Percentiles rank a stretch among this genome's conserved stretches.
Evolutionary conservation across 345 rosid species (phyloP).

Genomic region (Ceriops decandra): DNA sequence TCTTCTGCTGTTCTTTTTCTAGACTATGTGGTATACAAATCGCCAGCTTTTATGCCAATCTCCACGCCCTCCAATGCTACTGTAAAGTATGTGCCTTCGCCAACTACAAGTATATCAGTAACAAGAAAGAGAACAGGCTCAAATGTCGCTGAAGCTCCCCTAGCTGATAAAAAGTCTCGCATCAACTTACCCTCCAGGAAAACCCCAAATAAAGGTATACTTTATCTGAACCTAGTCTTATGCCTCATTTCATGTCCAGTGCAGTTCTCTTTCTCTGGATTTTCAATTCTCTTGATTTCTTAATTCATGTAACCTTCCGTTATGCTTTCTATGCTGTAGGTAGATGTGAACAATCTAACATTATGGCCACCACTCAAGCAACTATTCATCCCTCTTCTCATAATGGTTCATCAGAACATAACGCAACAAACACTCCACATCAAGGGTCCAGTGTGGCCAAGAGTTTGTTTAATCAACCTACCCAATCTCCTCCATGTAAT

Average conservation of each 20-base stretch:
- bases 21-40: slow-evolving; percentile 37
- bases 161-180: slow-evolving; percentile 44
- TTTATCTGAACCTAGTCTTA: slow-evolving; percentile 1
- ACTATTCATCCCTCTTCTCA: slow-evolving; percentile 8
- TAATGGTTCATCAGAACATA: slow-evolving; percentile 20
- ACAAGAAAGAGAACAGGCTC: slow-evolving; percentile 49
- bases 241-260: neutral
- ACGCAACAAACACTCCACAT: slow-evolving; percentile 14
- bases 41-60: slow-evolving; percentile 38
- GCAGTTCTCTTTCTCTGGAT: neutral
- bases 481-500: slow-evolving; percentile 32
- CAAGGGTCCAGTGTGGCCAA: slow-evolving; percentile 56
- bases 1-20: slow-evolving; percentile 10
- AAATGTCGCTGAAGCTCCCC: slow-evolving; percentile 33
- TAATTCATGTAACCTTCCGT: neutral
- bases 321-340: neutral
- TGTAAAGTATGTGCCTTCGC: slow-evolving; percentile 26
- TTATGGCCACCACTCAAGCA: neutral
- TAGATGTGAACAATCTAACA: slow-evolving; percentile 9
- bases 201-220: slow-evolving; percentile 39
- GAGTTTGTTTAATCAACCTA: slow-evolving; percentile 58
- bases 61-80: slow-evolving; percentile 29
- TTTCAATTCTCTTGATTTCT: neutral
- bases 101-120: slow-evolving; percentile 25
- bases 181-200: slow-evolving; percentile 26